Evolutionary conservation across 1,284 basidiomycete genomes (phyloP).

Genomic region (Mycena sp.): DNA sequence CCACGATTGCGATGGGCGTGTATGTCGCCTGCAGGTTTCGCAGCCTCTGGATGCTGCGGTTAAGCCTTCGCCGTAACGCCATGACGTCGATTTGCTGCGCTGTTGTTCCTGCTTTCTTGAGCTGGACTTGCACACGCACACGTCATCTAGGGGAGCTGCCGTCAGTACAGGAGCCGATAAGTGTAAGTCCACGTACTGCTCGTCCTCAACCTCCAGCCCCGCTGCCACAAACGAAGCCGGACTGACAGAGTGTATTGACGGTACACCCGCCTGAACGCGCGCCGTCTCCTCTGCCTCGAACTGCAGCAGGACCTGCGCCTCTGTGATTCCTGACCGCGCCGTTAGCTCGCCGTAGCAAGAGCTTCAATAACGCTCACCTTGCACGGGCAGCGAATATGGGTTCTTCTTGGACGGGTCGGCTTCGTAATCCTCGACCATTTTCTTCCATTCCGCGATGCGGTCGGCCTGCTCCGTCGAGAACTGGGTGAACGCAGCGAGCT

Average conservation of each 20-base stretch:
- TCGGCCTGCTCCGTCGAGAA: constrained; percentile 6
- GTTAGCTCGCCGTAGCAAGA: neutral
- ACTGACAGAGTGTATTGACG: neutral
- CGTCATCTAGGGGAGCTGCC: constrained; percentile 4
- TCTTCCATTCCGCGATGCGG: neutral
- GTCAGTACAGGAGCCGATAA: neutral
- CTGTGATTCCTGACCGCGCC: neutral
- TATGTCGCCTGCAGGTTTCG: neutral
- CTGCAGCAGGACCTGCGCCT: constrained; percentile 9
- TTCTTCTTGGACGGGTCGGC: neutral
- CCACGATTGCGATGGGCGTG: neutral
- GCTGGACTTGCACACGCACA: neutral
- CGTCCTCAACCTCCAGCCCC: neutral
- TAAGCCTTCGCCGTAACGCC: neutral
- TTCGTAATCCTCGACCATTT: constrained; percentile 3
- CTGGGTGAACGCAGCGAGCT: neutral
- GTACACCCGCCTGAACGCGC: neutral
- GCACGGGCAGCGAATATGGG: neutral
- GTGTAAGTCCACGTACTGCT: neutral
- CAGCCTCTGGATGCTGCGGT: neutral
- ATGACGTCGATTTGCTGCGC: neutral
- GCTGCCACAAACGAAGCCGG: neutral
- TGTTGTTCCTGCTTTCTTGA: neutral
- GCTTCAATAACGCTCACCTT: constrained; percentile 7
- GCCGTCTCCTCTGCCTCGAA: constrained; percentile 12